Conservation (phyloP, 345 rosid genomes). For the Heritiera fomes region DNA sequence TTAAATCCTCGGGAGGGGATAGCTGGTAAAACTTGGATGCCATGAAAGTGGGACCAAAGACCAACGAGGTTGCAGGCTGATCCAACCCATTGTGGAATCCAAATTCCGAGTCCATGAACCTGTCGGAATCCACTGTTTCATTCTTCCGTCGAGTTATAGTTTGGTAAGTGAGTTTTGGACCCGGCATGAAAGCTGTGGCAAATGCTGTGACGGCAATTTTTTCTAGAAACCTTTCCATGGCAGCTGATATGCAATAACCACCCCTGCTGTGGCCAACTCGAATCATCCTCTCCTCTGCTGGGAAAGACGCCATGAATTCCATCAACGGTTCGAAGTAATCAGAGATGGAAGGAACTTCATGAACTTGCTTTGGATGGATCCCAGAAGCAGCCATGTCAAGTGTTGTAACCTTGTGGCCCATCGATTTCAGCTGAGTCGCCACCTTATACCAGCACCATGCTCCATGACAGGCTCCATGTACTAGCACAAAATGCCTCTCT, state of each 20-base stretch:
- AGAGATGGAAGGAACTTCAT: slow-evolving; percentile 17
- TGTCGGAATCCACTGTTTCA: slow-evolving; percentile 1
- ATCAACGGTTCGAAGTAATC: slow-evolving; percentile 4
- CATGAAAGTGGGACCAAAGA: slow-evolving; percentile 26
- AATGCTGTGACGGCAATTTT: slow-evolving; percentile 47
- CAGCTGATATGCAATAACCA: slow-evolving; percentile 30
- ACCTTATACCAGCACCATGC: slow-evolving; percentile 78
- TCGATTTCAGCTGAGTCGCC: slow-evolving; percentile 32
- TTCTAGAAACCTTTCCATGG: slow-evolving; percentile 56
- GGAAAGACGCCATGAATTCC: slow-evolving; percentile 13
- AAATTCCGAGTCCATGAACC: slow-evolving; percentile 26
- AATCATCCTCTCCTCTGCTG: slow-evolving; percentile 9
- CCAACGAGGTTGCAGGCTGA: slow-evolving; percentile 27
- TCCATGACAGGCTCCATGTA: slow-evolving; percentile 62
- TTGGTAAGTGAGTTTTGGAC: slow-evolving; percentile 30
- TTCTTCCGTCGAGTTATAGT: background rate
- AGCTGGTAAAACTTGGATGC: slow-evolving; percentile 36
- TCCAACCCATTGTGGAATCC: slow-evolving; percentile 24
- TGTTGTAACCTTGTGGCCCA: slow-evolving; percentile 53
- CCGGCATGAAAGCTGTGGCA: slow-evolving; percentile 54
- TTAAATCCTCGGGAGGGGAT: slow-evolving; percentile 43
- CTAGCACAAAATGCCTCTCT: slow-evolving; percentile 47
- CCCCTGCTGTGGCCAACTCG: slow-evolving; percentile 1
- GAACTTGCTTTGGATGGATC: slow-evolving; percentile 34
- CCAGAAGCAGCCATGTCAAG: slow-evolving; percentile 53